Evolutionary conservation across 2,329 filamentous ascomycete genomes (phyloP), one percentile per base, ranked within the genome.

Genomic region (Fusarium musae): DNA sequence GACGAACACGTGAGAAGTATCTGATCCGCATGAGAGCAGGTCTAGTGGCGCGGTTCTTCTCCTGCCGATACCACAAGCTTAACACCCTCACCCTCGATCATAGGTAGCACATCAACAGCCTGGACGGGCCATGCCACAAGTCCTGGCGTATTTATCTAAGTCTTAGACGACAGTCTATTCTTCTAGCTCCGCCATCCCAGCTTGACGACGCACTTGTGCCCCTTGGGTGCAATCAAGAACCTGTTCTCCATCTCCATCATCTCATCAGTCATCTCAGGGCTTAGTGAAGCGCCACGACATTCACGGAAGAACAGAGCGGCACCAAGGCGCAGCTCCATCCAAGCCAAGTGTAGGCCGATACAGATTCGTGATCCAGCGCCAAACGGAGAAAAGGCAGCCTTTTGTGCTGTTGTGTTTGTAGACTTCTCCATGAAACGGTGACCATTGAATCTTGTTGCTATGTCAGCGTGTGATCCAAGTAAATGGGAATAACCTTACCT

Each of bases 231-330:
- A 19, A 66, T 66, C 12, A 66, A 8, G 11, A 66, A 66, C n/a
- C 47, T 40, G 1, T 66, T 66, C 9, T 66, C 52, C 50, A 66
- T 59, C 28, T 42, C 66, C 73, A 75, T 75, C 63, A 71, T 66
- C 0, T 60, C 28, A 28, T 71, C 58, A 1, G 58, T 56, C 63
- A 63, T 75, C 1, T 26, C 34, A 4, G 5, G 9, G 2, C 54
- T 40, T 11, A 75, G 32, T 1, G 2, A 43, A 0, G 60, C 63
- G 2, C 69, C 37, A 7, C 43, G 34, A 1, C 69, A 75, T 4
- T 73, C 58, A 4, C 66, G 69, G 9, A 75, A 75, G 30, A 75
- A 73, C 1, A 68, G 17, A 1, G 69, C 72, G 0, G 63, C 26
- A 1, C 57, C 69, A 16, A 73, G 66, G 9, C 72, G 59, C 0